Percentiles rank a stretch among this genome's conserved stretches.
Conservation (phyloP, 2,329 filamentous ascomycete species). For the Fusarium sp. region DNA sequence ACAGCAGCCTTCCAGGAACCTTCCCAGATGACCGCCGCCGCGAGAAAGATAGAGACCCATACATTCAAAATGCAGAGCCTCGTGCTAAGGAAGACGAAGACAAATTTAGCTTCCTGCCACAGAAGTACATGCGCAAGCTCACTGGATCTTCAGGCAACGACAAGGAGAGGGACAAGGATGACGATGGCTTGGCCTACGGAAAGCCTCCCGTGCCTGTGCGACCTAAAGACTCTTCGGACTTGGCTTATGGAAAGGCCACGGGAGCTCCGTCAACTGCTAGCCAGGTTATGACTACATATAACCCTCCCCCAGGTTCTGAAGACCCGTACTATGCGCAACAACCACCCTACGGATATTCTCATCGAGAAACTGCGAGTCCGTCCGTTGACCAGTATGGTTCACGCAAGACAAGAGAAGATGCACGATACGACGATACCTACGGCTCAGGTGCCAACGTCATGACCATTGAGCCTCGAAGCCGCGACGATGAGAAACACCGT, state of each 20-base stretch:
- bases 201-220: conserved; percentile 41
- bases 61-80: conserved; percentile 17
- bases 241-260: conserved; percentile 39
- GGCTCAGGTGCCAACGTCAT: conserved; percentile 52
- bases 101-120: conserved; percentile 56
- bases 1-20: conserved; percentile 45
- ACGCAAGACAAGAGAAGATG: conserved; percentile 33
- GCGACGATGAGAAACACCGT: conserved; percentile 48
- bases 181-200: conserved; percentile 64
- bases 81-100: conserved; percentile 44
- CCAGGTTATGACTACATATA: conserved; percentile 40
- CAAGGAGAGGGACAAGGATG: conserved; percentile 51
- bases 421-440: conserved; percentile 49
- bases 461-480: conserved; percentile 52
- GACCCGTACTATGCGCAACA: conserved; percentile 25
- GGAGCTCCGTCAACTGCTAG: conserved; percentile 36
- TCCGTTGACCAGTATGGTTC: conserved; percentile 31
- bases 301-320: conserved; percentile 19
- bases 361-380: conserved; percentile 25
- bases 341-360: conserved; percentile 22
- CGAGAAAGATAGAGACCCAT: conserved; percentile 40
- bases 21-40: conserved; percentile 47
- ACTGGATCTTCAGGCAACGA: conserved; percentile 42
- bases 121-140: conserved; percentile 57
- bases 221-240: conserved; percentile 32